Conservation (phyloP, 805 yeast genomes). For the Blastobotrys peoriensis region DNA sequence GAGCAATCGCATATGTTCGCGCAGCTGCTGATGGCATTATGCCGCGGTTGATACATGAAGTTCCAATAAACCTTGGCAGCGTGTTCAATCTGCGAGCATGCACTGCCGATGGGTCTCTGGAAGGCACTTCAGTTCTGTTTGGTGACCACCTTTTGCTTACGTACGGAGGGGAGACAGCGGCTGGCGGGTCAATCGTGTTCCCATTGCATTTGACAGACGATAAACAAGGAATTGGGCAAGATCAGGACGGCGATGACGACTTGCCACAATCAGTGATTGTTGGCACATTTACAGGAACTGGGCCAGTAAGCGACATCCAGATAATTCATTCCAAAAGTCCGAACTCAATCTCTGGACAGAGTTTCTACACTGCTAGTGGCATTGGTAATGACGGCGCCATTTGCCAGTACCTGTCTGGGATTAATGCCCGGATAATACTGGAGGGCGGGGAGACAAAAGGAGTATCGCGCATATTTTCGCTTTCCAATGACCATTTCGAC, state of each 20-base stretch:
- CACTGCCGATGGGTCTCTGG: slow-evolving; percentile 16
- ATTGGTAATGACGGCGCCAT: neutral
- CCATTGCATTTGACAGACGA: neutral
- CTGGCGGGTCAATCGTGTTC: slow-evolving; percentile 25
- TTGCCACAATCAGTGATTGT: neutral
- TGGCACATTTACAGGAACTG: neutral
- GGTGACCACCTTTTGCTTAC: slow-evolving; percentile 17
- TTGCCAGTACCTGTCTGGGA: neutral
- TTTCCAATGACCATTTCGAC: neutral
- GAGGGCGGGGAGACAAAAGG: neutral
- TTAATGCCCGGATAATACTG: neutral
- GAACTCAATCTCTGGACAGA: neutral
- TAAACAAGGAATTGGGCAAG: neutral
- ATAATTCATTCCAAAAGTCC: neutral
- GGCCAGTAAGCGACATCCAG: neutral
- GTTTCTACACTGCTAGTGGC: neutral
- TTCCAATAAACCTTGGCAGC: slow-evolving; percentile 29
- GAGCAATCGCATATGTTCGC: neutral
- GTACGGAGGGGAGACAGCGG: slow-evolving; percentile 39
- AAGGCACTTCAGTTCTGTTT: slow-evolving; percentile 6
- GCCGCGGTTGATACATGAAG: slow-evolving; percentile 21
- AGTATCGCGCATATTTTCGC: neutral
- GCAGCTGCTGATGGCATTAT: slow-evolving; percentile 14
- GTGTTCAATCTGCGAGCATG: slow-evolving; percentile 22
- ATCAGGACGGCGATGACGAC: neutral